Conservation (phyloP, 352 stramenopile genomes). For the Pythium myriotylum region DNA sequence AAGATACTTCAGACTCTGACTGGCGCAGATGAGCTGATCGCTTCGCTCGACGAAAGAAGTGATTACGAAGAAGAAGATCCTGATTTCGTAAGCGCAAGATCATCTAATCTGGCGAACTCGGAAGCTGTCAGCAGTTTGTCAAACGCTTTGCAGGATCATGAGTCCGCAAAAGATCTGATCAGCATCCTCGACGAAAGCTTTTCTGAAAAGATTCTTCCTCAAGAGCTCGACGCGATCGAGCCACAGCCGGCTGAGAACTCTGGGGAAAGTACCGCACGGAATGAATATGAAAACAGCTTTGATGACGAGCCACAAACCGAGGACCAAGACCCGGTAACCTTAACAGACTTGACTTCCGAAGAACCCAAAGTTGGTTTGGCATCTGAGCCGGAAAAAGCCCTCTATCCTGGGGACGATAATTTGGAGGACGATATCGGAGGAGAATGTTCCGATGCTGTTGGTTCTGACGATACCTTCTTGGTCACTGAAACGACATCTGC, state of each 20-base stretch:
- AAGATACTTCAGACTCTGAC: neutral
- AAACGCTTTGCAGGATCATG: slow-evolving; percentile 2
- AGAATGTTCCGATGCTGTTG: too few relatives aligned
- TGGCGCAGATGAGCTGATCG: slow-evolving; percentile 26
- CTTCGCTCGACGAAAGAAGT: neutral
- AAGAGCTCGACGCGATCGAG: too few relatives aligned
- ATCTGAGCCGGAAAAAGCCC: too few relatives aligned
- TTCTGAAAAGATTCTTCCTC: neutral
- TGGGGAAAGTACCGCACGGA: slow-evolving; percentile 10
- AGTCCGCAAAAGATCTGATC: slow-evolving; percentile 46
- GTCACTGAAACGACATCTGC: too few relatives aligned
- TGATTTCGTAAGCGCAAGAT: neutral
- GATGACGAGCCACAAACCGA: slow-evolving; percentile 33
- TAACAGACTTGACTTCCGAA: too few relatives aligned
- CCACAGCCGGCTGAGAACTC: neutral
- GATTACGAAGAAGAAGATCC: neutral
- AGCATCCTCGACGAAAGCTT: slow-evolving; percentile 63
- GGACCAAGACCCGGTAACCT: neutral
- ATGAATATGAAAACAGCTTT: slow-evolving; percentile 62
- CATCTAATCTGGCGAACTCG: too few relatives aligned
- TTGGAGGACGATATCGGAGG: too few relatives aligned
- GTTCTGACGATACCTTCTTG: too few relatives aligned
- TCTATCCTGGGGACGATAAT: too few relatives aligned
- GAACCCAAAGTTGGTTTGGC: too few relatives aligned
- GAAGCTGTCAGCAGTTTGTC: too few relatives aligned